Conservation (phyloP, 1,284 basidiomycete genomes). For the Malassezia equina region DNA sequence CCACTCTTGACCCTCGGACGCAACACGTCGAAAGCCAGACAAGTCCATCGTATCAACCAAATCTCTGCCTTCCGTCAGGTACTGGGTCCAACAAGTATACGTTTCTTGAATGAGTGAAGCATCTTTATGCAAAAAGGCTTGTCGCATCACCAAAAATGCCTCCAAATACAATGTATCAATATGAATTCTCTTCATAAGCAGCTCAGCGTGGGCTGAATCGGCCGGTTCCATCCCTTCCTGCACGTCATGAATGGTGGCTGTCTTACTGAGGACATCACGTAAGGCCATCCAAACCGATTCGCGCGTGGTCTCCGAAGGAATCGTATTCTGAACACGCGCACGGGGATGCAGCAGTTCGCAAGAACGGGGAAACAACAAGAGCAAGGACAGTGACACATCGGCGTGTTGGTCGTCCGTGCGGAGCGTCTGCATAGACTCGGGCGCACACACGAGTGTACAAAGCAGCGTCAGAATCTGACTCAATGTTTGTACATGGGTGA, state of each 20-base stretch:
- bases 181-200: not conserved
- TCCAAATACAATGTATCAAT: conserved; percentile 2
- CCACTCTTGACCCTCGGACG: conserved; percentile 14
- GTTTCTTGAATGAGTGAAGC: not conserved
- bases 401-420: not conserved
- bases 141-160: conserved; percentile 7
- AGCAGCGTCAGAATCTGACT: conserved; percentile 9
- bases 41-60: not conserved
- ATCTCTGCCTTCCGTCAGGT: not conserved
- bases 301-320: not conserved
- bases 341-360: conserved; percentile 11
- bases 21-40: conserved; percentile 5
- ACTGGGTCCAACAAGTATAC: conserved; percentile 2
- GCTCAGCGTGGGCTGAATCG: not conserved
- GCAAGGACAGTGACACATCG: conserved; percentile 1
- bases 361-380: conserved; percentile 12
- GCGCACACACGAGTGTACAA: conserved; percentile 10
- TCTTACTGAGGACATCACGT: not conserved
- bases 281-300: conserved; percentile 10
- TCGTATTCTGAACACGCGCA: not conserved
- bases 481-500: not conserved
- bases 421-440: conserved; percentile 2
- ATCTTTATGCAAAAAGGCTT: conserved; percentile 1
- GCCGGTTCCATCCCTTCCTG: not conserved
- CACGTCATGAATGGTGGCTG: not conserved